These are phyloP conservation scores for Phytophthora pluvialis DNA, from an alignment of 352 stramenopile genomes.

Conservation along the genomic window DNA sequence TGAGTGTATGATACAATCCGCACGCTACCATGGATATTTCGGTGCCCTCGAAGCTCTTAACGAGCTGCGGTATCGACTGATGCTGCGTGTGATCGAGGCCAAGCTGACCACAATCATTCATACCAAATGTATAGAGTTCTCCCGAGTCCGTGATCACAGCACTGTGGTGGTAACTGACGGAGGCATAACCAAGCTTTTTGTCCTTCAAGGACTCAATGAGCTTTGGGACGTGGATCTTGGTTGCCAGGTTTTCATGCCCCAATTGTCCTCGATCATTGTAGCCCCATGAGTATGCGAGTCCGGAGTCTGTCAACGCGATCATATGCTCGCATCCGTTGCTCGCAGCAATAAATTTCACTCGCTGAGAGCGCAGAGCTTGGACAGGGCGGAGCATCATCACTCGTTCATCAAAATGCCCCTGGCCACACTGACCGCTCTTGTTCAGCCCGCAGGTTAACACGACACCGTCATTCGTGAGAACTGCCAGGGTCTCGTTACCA, in stretches of 20 bases:
- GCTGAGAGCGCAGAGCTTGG: slow-evolving; percentile 76
- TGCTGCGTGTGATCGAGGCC: slow-evolving; percentile 85
- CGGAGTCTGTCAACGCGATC: slow-evolving; percentile 83
- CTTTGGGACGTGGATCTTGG: slow-evolving; percentile 86
- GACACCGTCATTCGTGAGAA: slow-evolving; percentile 84
- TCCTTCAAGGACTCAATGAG: slow-evolving; percentile 86
- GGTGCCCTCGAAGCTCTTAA: slow-evolving; percentile 74
- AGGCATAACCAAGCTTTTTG: slow-evolving; percentile 81
- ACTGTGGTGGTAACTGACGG: slow-evolving; percentile 89
- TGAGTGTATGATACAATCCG: slow-evolving; percentile 85
- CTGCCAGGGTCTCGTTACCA: slow-evolving; percentile 82
- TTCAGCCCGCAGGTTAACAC: slow-evolving; percentile 87
- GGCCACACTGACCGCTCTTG: slow-evolving; percentile 89
- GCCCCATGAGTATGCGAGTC: slow-evolving; percentile 86
- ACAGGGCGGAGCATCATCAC: slow-evolving; percentile 86
- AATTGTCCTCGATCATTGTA: slow-evolving; percentile 90
- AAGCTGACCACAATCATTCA: slow-evolving; percentile 91
- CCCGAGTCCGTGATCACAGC: slow-evolving; percentile 75
- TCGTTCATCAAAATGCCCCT: slow-evolving; percentile 88
- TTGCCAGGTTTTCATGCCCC: slow-evolving; percentile 84
- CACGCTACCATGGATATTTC: slow-evolving; percentile 83
- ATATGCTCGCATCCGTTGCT: slow-evolving; percentile 91
- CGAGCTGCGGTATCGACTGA: slow-evolving; percentile 72
- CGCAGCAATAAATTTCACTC: slow-evolving; percentile 82
- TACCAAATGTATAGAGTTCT: slow-evolving; percentile 88